phyloP scores from a whole-genome alignment of 129 eudicot genomes.

The Dittrichia graveolens region DNA sequence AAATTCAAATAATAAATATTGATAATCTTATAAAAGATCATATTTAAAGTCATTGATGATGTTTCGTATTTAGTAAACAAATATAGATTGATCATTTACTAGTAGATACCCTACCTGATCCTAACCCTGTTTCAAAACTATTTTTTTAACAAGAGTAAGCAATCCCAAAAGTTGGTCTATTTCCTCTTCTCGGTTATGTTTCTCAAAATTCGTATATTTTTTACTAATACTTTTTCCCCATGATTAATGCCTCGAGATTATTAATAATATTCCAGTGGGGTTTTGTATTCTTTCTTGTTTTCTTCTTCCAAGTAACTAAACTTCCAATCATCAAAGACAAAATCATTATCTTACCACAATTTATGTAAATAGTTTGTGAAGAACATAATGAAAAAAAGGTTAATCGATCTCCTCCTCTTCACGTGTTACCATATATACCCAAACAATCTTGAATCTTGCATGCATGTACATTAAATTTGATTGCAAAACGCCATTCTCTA shows the following conservation, averaged over 20 bases:
- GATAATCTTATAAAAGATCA: too few species aligned
- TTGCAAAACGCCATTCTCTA: conserved; percentile 30
- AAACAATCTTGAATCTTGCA: conserved; percentile 16
- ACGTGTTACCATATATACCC: conserved; percentile 33
- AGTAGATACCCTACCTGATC: too few species aligned
- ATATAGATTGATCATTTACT: too few species aligned
- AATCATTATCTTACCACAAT: background rate
- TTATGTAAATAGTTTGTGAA: background rate
- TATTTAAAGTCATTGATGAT: too few species aligned
- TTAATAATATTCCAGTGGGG: background rate
- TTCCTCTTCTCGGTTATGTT: too few species aligned
- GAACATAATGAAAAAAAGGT: background rate
- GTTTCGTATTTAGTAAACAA: too few species aligned
- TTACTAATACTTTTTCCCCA: background rate
- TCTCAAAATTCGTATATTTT: background rate
- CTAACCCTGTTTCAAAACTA: too few species aligned
- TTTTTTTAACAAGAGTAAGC: too few species aligned
- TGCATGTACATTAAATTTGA: conserved; percentile 41
- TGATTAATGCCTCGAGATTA: conserved; percentile 4
- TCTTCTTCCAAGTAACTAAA: background rate
- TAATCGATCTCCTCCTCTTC: conserved; percentile 9
- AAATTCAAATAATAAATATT: too few species aligned
- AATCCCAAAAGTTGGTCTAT: too few species aligned
- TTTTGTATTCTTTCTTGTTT: background rate
- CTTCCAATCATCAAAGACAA: background rate